Evolutionary conservation across 345 rosid genomes (phyloP).

Genomic region (Triadica sebifera): DNA sequence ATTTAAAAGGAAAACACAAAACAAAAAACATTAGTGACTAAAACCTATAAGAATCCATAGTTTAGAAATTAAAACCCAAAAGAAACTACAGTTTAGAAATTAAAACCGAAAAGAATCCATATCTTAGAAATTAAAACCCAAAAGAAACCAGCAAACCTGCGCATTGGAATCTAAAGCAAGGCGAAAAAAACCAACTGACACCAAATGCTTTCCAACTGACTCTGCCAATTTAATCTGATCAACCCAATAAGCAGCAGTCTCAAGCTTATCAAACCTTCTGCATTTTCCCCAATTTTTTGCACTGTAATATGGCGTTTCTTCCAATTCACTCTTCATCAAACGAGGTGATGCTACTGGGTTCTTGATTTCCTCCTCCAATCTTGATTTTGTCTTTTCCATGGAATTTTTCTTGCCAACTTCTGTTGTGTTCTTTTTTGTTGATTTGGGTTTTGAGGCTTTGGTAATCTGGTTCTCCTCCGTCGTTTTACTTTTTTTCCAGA

Average conservation of each 20-base stretch:
- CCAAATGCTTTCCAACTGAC: neutral
- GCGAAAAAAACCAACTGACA: neutral
- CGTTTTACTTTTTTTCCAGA: neutral
- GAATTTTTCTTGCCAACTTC: too few relatives aligned
- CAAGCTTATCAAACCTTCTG: neutral
- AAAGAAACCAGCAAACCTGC: too few relatives aligned
- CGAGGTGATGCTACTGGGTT: neutral
- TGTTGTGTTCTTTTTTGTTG: neutral
- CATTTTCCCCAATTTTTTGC: too few relatives aligned
- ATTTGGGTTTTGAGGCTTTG: neutral
- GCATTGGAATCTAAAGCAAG: too few relatives aligned
- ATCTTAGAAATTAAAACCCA: too few relatives aligned
- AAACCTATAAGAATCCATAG: too few relatives aligned
- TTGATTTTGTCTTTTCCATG: too few relatives aligned
- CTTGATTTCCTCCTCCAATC: neutral
- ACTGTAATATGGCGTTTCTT: neutral
- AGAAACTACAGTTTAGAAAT: too few relatives aligned
- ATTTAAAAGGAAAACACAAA: too few relatives aligned
- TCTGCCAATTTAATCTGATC: neutral
- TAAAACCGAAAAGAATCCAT: too few relatives aligned
- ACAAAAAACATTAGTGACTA: too few relatives aligned
- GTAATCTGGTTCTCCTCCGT: neutral
- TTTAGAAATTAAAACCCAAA: too few relatives aligned
- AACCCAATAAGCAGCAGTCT: neutral
- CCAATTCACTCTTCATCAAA: neutral